phyloP scores from a whole-genome alignment of 2,329 filamentous ascomycete species.

The Sclerotiophoma versabilis region DNA sequence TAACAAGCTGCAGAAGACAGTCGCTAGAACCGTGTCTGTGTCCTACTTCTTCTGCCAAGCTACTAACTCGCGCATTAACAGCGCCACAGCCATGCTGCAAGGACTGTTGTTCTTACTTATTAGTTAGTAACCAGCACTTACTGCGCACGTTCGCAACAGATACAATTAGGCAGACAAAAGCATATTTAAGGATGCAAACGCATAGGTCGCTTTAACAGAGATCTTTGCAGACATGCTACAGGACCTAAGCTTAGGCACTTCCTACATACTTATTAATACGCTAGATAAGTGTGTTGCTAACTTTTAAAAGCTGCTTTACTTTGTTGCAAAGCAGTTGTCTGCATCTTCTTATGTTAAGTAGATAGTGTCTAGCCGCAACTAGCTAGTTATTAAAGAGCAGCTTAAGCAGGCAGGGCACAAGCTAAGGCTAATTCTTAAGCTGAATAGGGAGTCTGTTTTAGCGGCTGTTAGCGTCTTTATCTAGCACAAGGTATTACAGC shows the following conservation, averaged over 20 bases:
- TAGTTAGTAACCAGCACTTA: constrained; percentile 23
- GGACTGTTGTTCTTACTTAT: constrained; percentile 55
- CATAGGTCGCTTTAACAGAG: constrained; percentile 19
- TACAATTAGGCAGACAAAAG: constrained; percentile 1
- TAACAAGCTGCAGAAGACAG: constrained; percentile 33
- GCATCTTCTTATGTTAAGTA: constrained; percentile 5
- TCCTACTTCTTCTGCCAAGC: constrained; percentile 50
- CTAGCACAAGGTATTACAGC: constrained; percentile 35
- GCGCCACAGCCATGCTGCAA: constrained; percentile 50
- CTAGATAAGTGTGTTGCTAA: constrained; percentile 21
- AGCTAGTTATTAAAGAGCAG: neutral
- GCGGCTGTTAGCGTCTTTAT: constrained; percentile 52
- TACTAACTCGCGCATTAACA: constrained; percentile 47
- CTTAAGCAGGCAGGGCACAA: constrained; percentile 33
- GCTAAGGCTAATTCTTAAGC: constrained; percentile 41
- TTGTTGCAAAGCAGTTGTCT: neutral
- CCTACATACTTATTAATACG: constrained; percentile 23
- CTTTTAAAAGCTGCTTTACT: constrained; percentile 4
- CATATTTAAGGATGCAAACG: constrained; percentile 19
- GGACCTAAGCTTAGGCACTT: constrained; percentile 30
- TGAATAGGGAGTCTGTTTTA: constrained; percentile 36
- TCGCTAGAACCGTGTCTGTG: constrained; percentile 15
- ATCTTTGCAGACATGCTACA: constrained; percentile 53
- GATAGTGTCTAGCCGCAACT: constrained; percentile 17
- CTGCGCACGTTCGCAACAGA: constrained; percentile 12